Base-by-base conservation (phyloP, 179 eudicot genomes). In the Vitellaria paradoxa region DNA sequence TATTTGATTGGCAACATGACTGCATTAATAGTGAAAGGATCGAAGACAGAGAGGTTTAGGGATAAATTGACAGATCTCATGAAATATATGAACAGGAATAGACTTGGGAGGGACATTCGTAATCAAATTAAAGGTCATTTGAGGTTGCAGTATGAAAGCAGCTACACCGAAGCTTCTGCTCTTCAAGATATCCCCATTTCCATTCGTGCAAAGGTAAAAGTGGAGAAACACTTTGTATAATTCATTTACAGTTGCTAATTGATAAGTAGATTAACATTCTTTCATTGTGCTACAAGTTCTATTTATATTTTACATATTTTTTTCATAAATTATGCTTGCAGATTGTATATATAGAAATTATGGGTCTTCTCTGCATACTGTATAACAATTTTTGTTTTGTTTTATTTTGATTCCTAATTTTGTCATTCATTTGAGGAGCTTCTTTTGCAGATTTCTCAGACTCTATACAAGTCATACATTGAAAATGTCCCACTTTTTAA, bases 1-100 rank as follows among this genome's bases (percentile, higher is more conserved):
- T 94, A 94, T 77, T 82, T 94, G 84, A 89, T 94, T 21, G 98
- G 97, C 87, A 94, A 93, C 83, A 91, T 93, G 91, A 94, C 98
- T 26, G 98, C 98, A 30, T 78, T 94, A 79, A 90, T 94, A 45
- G 98, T 94, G 11, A 94, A 94, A 89, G 98, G 97, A 77, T 90
- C 96, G 7, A 93, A 93, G 74, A 94, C 97, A 37, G 98, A 86
- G 75, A 82, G 87, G 77, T 94, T 92, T 73, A 91, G 98, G 74
- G 98, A 94, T 72, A 93, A 83, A 86, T 93, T 91, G 97, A 82
- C 93, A 18, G 98, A 94, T 77, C 88, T 94, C 13, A 88, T 89
- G 77, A 93, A 89, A 82, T 94, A 85, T 81, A 93, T 94, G 97
- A 88, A 93, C 76, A 82, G 94, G 84, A 91, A 94, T 79, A 88